Evolutionary conservation across 441 rosid species (phyloP).

Genomic region (Brassica hybrid): DNA sequence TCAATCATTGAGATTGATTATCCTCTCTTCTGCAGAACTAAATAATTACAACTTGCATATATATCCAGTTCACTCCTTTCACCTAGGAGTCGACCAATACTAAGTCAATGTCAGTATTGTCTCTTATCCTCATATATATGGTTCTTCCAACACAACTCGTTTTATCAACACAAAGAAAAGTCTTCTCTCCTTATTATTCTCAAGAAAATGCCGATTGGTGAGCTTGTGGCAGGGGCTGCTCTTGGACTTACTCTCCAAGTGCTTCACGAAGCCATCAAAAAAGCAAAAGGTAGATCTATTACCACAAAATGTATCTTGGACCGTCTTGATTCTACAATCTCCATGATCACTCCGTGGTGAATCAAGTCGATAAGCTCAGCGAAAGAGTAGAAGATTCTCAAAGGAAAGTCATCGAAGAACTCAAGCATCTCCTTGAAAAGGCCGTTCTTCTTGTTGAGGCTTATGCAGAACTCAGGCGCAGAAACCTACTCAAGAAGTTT

Average conservation of each 20-base stretch:
- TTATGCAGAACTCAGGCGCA: constrained; percentile 27
- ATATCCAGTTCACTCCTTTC: neutral
- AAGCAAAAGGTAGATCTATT: constrained; percentile 16
- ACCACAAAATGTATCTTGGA: constrained; percentile 23
- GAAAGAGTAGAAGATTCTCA: constrained; percentile 18
- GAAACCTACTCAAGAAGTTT: constrained; percentile 29
- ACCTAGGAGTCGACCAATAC: neutral
- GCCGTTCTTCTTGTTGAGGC: constrained; percentile 5
- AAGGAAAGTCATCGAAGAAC: constrained; percentile 27
- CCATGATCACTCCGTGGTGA: constrained; percentile 26
- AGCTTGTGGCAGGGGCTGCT: constrained; percentile 3
- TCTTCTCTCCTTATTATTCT: constrained; percentile 1
- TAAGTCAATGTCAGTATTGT: constrained; percentile 13
- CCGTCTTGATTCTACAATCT: constrained; percentile 29
- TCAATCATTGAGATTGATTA: constrained; percentile 6
- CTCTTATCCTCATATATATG: neutral
- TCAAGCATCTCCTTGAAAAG: constrained; percentile 19
- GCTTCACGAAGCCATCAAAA: constrained; percentile 20
- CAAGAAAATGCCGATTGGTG: constrained; percentile 23
- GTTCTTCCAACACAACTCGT: neutral
- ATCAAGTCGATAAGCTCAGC: constrained; percentile 18
- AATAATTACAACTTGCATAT: constrained; percentile 11
- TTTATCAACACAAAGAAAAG: neutral
- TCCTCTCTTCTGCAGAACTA: neutral
- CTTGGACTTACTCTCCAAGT: constrained; percentile 16